Evolutionary conservation across 306 rosid genomes (phyloP).

Genomic region (Cucumis sativus): DNA sequence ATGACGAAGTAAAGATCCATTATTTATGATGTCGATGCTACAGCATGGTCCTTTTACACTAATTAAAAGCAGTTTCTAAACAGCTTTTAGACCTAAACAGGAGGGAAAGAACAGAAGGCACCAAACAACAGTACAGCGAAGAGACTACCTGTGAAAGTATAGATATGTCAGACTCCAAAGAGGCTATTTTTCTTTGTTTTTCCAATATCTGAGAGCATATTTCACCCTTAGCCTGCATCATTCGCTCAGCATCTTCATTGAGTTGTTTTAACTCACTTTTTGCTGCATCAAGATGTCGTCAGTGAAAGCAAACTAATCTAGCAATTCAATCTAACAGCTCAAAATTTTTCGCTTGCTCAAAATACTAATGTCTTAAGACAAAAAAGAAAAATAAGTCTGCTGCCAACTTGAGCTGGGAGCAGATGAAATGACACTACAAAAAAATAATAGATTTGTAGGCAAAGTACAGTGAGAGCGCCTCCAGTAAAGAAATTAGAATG

Average conservation of each 20-base stretch:
- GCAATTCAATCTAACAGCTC: not conserved
- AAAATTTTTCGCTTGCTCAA: not conserved
- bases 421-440: not conserved
- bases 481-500: not conserved
- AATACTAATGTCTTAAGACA: not conserved
- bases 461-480: not conserved
- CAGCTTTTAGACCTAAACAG: not conserved
- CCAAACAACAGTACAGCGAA: not conserved
- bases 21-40: not conserved
- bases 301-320: not conserved
- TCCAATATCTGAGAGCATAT: slow-evolving; percentile 62
- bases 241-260: slow-evolving; percentile 39
- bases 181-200: slow-evolving; percentile 37
- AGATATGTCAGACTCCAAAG: slow-evolving; percentile 47
- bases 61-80: not conserved
- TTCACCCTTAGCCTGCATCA: slow-evolving; percentile 45
- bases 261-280: slow-evolving; percentile 34
- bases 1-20: not conserved
- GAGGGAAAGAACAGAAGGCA: not conserved
- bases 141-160: slow-evolving; percentile 57
- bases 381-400: not conserved
- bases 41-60: not conserved
- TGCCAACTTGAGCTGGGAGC: not conserved
- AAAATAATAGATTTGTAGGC: not conserved
- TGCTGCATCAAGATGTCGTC: slow-evolving; percentile 25